Conservation (phyloP, 768 basidiomycete genomes). For the Auriscalpium orientale region DNA sequence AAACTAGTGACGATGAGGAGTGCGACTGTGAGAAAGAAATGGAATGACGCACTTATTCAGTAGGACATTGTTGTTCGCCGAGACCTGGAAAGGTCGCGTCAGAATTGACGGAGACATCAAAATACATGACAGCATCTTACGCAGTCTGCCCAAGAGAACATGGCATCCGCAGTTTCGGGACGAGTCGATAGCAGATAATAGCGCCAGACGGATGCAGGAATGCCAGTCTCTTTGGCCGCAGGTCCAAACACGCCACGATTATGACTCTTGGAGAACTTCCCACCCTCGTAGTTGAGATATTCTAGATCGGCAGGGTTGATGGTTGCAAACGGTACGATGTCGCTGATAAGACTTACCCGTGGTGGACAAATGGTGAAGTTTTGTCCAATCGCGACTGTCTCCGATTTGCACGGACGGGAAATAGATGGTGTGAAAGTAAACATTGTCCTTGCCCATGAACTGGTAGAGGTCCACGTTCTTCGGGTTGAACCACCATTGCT, state of each 20-base stretch:
- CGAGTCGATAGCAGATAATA: slow-evolving; percentile 91
- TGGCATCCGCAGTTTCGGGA: slow-evolving; percentile 90
- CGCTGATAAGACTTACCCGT: slow-evolving; percentile 55
- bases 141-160: slow-evolving; percentile 96
- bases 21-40: not conserved
- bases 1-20: slow-evolving; percentile 43
- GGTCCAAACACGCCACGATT: slow-evolving; percentile 97
- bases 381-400: slow-evolving; percentile 91
- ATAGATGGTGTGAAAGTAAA: slow-evolving; percentile 96
- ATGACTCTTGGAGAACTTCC: slow-evolving; percentile 97
- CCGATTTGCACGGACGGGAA: slow-evolving; percentile 88
- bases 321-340: not conserved
- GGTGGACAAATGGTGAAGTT: slow-evolving; percentile 86
- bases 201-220: slow-evolving; percentile 92
- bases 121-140: slow-evolving; percentile 35
- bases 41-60: slow-evolving; percentile 70
- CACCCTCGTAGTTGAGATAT: slow-evolving; percentile 96
- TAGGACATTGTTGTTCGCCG: slow-evolving; percentile 88
- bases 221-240: slow-evolving; percentile 86
- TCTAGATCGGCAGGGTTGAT: slow-evolving; percentile 38
- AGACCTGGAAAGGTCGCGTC: slow-evolving; percentile 42
- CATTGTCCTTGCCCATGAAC: slow-evolving; percentile 99
- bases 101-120: not conserved
- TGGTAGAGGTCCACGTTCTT: slow-evolving; percentile 88
- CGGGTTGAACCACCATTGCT: slow-evolving; percentile 94